Evolutionary conservation across 2,329 filamentous ascomycete species (phyloP).

Genomic region (Aspergillus flavus): DNA sequence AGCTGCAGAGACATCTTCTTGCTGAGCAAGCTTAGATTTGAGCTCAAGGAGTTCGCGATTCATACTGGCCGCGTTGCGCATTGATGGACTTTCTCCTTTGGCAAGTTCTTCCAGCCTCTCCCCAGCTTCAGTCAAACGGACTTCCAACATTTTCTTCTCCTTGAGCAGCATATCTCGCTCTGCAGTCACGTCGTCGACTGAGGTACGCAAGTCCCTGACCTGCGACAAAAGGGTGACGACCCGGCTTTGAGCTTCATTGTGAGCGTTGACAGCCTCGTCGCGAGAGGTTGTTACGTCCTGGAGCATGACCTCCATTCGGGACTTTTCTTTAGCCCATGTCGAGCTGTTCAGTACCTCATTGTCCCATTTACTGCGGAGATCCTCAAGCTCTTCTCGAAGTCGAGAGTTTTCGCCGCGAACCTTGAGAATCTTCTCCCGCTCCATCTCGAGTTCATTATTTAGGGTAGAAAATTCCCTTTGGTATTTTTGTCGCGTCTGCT

Average conservation of each 20-base stretch:
- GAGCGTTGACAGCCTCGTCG: slow-evolving; percentile 88
- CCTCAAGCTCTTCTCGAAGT: slow-evolving; percentile 93
- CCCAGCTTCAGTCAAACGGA: slow-evolving; percentile 82
- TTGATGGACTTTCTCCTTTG: slow-evolving; percentile 79
- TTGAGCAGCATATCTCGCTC: slow-evolving; percentile 83
- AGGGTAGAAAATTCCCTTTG: slow-evolving; percentile 87
- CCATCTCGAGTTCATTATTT: slow-evolving; percentile 88
- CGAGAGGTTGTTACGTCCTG: slow-evolving; percentile 87
- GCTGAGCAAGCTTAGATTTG: slow-evolving; percentile 84
- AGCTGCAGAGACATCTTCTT: slow-evolving; percentile 88
- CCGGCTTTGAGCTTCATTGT: slow-evolving; percentile 93
- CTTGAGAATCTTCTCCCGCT: slow-evolving; percentile 86
- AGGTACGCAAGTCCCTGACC: slow-evolving; percentile 78
- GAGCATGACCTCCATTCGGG: slow-evolving; percentile 84
- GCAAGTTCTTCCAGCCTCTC: slow-evolving; percentile 85
- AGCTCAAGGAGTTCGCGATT: slow-evolving; percentile 89
- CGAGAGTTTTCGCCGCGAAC: slow-evolving; percentile 81
- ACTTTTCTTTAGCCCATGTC: slow-evolving; percentile 98
- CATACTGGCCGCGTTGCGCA: slow-evolving; percentile 84
- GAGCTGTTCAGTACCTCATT: slow-evolving; percentile 97
- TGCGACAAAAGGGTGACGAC: slow-evolving; percentile 88
- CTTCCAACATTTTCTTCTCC: slow-evolving; percentile 88
- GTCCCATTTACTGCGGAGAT: slow-evolving; percentile 94
- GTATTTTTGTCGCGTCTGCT: slow-evolving; percentile 97
- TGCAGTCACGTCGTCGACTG: slow-evolving; percentile 80